Base-by-base conservation (phyloP, 257 asterid species). In the Knoxia roxburghii region DNA sequence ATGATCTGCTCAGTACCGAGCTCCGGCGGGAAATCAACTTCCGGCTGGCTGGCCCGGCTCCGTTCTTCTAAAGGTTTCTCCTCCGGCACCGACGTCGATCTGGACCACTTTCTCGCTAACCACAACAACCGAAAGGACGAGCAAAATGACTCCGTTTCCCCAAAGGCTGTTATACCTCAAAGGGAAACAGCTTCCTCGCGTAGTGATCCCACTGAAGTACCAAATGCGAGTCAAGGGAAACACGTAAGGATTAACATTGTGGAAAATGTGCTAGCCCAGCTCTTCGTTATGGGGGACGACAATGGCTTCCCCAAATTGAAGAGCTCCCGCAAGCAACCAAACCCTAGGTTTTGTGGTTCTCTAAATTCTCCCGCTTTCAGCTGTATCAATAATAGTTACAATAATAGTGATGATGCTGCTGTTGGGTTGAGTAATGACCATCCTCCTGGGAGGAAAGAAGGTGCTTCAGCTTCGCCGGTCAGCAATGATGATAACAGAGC, bases 241-340 rank as follows among this genome's bases (percentile, higher is more conserved):
- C 63, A 75, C 56, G 6, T 81, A 67, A 65, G 78, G 74, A 73
- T 52, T 70, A 75, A 53, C 73, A 69, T 74, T 40, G 43, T 87
- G 73, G 76, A 75, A 64, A 76, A 79, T 77, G 94, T 82, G 45
- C 93, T 92, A 67, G 73, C 86, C 26, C 95, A 89, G 72, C 87
- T 92, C n/a, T 89, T 92, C 79, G 76, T 80, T 74, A 84, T 80
- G 71, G 97, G 95, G 61, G 98, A 96, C 54, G 88, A 82, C 59
- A 50, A 43, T 70, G 41, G 63, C 67, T 73, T 64, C 71, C 33
- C 76, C 66, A 39, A 67, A 72, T 84, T 75, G 68, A 89, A 80
- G 70, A 70, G 82, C 58, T 72, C 83, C 27, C 91, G 95, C 75
- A 93, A 93, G 69, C 96, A 86, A 75, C 37, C 77, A 5, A 85